Conservation (phyloP, 495 filamentous ascomycete genomes). For the Lophiostoma macrostomum region DNA sequence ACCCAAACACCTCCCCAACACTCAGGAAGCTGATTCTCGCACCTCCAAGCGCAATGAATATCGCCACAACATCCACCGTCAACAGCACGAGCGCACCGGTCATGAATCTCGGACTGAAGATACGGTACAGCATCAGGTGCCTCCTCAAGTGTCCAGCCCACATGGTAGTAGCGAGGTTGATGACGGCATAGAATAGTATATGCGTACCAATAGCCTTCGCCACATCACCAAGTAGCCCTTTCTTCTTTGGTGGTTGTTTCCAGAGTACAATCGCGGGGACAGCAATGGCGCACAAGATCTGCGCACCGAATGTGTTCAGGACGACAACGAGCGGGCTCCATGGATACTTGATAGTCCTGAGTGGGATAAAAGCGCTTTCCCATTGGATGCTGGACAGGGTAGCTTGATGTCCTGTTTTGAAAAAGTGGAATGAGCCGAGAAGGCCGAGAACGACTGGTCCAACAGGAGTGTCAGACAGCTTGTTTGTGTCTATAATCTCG, state of each 20-base stretch:
- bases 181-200: conserved; percentile 73
- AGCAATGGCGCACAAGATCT: conserved; percentile 73
- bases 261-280: conserved; percentile 82
- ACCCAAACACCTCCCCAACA: conserved; percentile 83
- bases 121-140: conserved; percentile 96
- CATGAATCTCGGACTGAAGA: conserved; percentile 90
- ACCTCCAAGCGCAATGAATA: conserved; percentile 65
- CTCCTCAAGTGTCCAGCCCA: conserved; percentile 83
- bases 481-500: conserved; percentile 82
- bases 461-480: conserved; percentile 65
- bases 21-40: conserved; percentile 70
- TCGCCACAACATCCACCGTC: conserved; percentile 71
- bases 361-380: conserved; percentile 92
- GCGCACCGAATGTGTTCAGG: conserved; percentile 84
- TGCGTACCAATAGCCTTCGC: conserved; percentile 68
- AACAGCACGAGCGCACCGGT: conserved; percentile 68
- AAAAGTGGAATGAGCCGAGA: conserved; percentile 88
- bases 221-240: conserved; percentile 63
- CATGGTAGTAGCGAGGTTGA: conserved; percentile 78
- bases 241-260: conserved; percentile 62
- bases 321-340: conserved; percentile 79
- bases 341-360: conserved; percentile 79
- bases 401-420: conserved; percentile 97
- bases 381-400: conserved; percentile 86
- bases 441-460: conserved; percentile 81